These are phyloP conservation scores for Peniophora sp. DNA, from an alignment of 1,284 basidiomycete species.

Conservation along the genomic window DNA sequence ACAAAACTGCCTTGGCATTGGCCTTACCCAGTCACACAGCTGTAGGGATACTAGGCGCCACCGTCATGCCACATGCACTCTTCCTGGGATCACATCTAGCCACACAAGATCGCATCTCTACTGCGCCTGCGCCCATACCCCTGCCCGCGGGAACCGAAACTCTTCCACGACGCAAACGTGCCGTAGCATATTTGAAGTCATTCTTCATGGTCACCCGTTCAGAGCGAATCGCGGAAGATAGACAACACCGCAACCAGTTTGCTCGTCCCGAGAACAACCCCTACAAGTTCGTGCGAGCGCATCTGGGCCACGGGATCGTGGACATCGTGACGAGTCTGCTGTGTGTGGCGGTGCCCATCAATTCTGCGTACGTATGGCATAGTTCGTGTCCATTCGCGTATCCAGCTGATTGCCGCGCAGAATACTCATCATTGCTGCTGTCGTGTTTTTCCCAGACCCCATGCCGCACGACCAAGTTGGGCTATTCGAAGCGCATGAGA, in stretches of 20 bases:
- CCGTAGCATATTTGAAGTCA: background rate
- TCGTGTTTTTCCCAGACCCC: constrained; percentile 66
- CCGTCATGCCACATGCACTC: constrained; percentile 87
- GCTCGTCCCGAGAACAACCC: constrained; percentile 49
- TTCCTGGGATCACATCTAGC: constrained; percentile 85
- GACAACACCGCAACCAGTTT: constrained; percentile 4
- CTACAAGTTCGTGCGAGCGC: constrained; percentile 62
- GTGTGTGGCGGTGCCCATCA: constrained; percentile 59
- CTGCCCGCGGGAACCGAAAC: background rate
- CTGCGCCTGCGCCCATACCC: constrained; percentile 5
- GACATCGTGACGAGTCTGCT: constrained; percentile 63
- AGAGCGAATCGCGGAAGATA: constrained; percentile 6
- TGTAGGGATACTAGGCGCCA: constrained; percentile 78
- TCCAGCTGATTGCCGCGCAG: constrained; percentile 23
- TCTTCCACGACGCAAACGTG: background rate
- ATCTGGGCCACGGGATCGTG: constrained; percentile 71
- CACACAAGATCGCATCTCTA: constrained; percentile 62
- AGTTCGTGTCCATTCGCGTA: constrained; percentile 1
- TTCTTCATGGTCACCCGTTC: constrained; percentile 4
- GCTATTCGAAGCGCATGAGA: constrained; percentile 74
- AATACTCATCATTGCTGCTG: constrained; percentile 60
- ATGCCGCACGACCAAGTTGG: constrained; percentile 45
- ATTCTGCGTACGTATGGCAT: constrained; percentile 6
- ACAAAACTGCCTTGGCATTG: background rate
- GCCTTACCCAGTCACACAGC: constrained; percentile 32